Base-by-base conservation (phyloP, 768 basidiomycete genomes). In the Boletus sensibilis region DNA sequence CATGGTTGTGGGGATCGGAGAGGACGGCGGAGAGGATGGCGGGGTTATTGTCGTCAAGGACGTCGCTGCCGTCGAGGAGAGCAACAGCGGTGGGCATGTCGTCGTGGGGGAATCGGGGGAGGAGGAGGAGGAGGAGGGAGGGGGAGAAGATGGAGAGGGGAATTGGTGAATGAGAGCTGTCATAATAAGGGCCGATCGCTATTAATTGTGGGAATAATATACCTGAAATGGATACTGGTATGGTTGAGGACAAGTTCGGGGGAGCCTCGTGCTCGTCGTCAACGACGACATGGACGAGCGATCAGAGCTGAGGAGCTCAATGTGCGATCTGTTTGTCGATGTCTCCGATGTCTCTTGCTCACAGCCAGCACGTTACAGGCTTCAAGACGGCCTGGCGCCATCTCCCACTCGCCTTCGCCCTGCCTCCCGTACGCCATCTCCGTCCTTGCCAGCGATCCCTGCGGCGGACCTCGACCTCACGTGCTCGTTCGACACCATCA, bases 391-490 rank as follows among this genome's bases (percentile, higher is more conserved):
- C 58, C 58, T 68, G 45, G 60, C 58, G 50, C 61, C 64, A 29
- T 60, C 64, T 6, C 40, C 52, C 55, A 51, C 54, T 29, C 48
- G 31, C 42, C 53, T 52, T 29, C 48, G 31, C 42, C 53, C 50
- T 53, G 43, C 63, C 34, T 58, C 61, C 56, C 71, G 65, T 55
- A 60, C 71, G 0, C 64, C 74, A 54, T 73, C 72, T 55, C 75
- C 73, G 52, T 53, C 68, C 23, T 69, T 77, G 51, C 83, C 84
- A 57, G 79, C 83, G 58, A 84, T 87, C 59, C 84, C 83, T 49
- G 65, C 70, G 20, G 53, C 76, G 46, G 76, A 78, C 53, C 70
- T 82, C 58, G 75, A 76, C 56, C 68, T 78, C 41, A 78, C 82
- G 49, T 58, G 75, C 56, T 75, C 78, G 33, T 66, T 79, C 23